A percentile compares a stretch with the other conserved stretches of the same genome.
phyloP scores from a whole-genome alignment of 345 rosid species.

The Euphorbia tirucalli region DNA sequence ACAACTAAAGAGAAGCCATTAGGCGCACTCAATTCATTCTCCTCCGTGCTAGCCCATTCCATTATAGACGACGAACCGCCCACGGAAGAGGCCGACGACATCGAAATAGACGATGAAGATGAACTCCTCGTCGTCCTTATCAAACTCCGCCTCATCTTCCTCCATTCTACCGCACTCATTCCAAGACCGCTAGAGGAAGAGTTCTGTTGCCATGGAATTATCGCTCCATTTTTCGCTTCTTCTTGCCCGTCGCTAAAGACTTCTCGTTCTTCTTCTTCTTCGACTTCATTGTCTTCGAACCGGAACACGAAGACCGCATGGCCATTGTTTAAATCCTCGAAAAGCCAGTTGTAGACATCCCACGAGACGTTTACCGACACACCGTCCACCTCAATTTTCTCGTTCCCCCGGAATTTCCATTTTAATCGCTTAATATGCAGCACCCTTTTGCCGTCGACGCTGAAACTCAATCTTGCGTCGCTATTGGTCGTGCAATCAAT shows the following conservation, averaged over 20 bases:
- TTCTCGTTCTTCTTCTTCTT: constrained; percentile 7
- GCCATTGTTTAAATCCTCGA: constrained; percentile 44
- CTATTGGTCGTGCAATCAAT: constrained; percentile 59
- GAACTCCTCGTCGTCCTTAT: constrained; percentile 62
- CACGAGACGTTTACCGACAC: constrained; percentile 73
- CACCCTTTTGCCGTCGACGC: constrained; percentile 56
- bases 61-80: constrained; percentile 69
- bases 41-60: constrained; percentile 93
- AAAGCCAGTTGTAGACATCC: constrained; percentile 94
- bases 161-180: constrained; percentile 62
- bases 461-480: constrained; percentile 60
- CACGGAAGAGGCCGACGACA: constrained; percentile 82
- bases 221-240: constrained; percentile 23
- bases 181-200: constrained; percentile 40
- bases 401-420: constrained; percentile 96
- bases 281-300: constrained; percentile 43
- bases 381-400: constrained; percentile 72
- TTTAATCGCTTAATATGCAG: constrained; percentile 65
- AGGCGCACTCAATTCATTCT: constrained; percentile 49
- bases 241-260: not conserved
- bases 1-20: constrained; percentile 73
- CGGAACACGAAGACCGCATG: constrained; percentile 85
- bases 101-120: constrained; percentile 71
- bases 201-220: constrained; percentile 38
- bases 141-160: constrained; percentile 77